Evolutionary conservation across 2,329 filamentous ascomycete genomes (phyloP), one percentile per base, ranked within the genome.

Genomic region (Cladobotryum protrusum): DNA sequence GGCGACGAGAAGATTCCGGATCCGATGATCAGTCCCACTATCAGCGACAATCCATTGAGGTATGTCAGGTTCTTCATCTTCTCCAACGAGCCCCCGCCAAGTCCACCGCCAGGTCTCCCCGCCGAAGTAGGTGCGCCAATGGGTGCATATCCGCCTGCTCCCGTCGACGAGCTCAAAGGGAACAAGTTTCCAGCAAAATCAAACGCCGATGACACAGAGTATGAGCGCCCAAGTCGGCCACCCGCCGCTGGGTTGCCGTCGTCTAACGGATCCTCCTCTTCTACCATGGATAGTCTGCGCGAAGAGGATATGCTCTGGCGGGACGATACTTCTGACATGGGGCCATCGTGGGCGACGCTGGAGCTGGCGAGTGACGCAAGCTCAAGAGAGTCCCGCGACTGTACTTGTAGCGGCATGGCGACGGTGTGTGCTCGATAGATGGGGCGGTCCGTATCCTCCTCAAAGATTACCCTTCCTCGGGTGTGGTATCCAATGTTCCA

Each of bases 1-100:
- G 92, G 92, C 18, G 89, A 95, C 3, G 89, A 95, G 70, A 97
- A 99, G 62, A 99, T 96, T 13, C 92, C 93, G 19, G 89, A 95
- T 3, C 93, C 93, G 63, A 99, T 97, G 58, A 97, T 95, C 56
- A 99, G 71, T 1, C 93, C 92, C 44, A 97, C 81, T 45, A 99
- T 87, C 51, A 99, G 75, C 19, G 89, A 95, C 51, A 99, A 69
- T 1, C 93, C 93, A 67, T 99, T 99, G 43, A 97, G 66, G 64
- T 92, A 97, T 24, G 93, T 97, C 68, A 99, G 72, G 13, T 88
- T 95, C 74, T 99, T 99, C 73, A 95, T 86, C 67, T 89, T 93
- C 75, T 99, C 93, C 56, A 97, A 70, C 37, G 86, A 89, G n/a
- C 81, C 85, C 53, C 86, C 87, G n/a, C 82, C 80, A 18, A 86